Base-by-base conservation (phyloP, 129 eudicot species). In the Lactuca saligna region DNA sequence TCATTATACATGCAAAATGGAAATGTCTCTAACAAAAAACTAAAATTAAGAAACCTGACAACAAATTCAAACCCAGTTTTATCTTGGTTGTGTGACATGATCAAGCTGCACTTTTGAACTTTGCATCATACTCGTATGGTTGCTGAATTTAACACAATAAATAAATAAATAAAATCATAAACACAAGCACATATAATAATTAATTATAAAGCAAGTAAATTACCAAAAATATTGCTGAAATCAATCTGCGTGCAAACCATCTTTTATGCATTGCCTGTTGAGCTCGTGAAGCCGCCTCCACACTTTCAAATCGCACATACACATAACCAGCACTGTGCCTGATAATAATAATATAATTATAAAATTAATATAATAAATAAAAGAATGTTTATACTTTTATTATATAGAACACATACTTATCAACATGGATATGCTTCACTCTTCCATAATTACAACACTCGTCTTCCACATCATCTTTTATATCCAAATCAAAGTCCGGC, bases 261-360 rank as follows among this genome's bases (percentile, higher is more conserved):
- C 98, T 80, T 66, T 82, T 81, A 57, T 92, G 98, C 98, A 92
- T 92, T 29, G 91, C 96, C 54, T 82, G 87, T 58, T 92, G 98
- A 77, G 98, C 98, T 34, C 89, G 81, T 66, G 85, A 32, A 66
- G 98, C 96, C 32, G 80, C 96, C 66, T 88, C 96, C 63, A 82
- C 88, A 68, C 77, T 86, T 7, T 86, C 96, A 72, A 92, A 92
- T 56, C 96, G 81, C 81, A 92, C 42, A 73, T 86, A 92, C 33
- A 92, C 98, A 81, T 92, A 87, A 57, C 96, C 98, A 64, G 96
- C 88, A 79, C 88, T 92, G 34, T 88, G 72, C 86, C 98, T 92
- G 88, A 4, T 37, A 6, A 70, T 96, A 72, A 4, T 37, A 6
- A 70, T 96, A 72, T 84, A 88, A 96, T 82, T 89, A 84, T 86